Evolutionary conservation across 1,284 basidiomycete species (phyloP).

Genomic region (Ganoderma sinense): DNA sequence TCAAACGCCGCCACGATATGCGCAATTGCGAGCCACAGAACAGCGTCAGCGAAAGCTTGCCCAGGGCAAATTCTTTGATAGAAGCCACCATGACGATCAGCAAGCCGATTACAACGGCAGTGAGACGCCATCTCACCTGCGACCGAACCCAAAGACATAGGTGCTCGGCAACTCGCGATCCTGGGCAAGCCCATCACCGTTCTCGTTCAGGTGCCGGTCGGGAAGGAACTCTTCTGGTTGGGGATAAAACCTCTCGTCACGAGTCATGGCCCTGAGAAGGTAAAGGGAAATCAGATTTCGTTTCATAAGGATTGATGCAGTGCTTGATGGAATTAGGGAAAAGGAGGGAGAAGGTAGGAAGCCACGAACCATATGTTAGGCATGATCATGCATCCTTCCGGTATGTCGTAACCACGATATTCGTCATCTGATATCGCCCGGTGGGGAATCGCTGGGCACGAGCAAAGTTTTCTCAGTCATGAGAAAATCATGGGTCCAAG

Average conservation of each 20-base stretch:
- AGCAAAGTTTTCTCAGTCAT: not conserved
- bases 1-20: slow-evolving; percentile 37
- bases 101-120: not conserved
- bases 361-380: slow-evolving; percentile 53
- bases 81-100: not conserved
- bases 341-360: not conserved
- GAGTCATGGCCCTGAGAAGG: slow-evolving; percentile 37
- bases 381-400: slow-evolving; percentile 52
- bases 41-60: slow-evolving; percentile 35
- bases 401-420: slow-evolving; percentile 53
- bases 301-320: not conserved
- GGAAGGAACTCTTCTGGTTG: slow-evolving; percentile 37
- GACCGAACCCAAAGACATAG: slow-evolving; percentile 29
- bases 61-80: slow-evolving; percentile 39
- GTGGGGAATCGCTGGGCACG: slow-evolving; percentile 20
- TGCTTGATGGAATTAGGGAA: not conserved
- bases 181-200: slow-evolving; percentile 7
- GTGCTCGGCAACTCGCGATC: slow-evolving; percentile 10
- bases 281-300: not conserved
- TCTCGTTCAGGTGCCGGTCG: slow-evolving; percentile 33
- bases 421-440: slow-evolving; percentile 50
- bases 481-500: not conserved
- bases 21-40: slow-evolving; percentile 36
- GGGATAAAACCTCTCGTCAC: slow-evolving; percentile 29
- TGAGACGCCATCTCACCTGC: slow-evolving; percentile 38